Evolutionary conservation across 306 rosid genomes (phyloP), one percentile per base, ranked within the genome.

Genomic region (Corylus heterophylla): DNA sequence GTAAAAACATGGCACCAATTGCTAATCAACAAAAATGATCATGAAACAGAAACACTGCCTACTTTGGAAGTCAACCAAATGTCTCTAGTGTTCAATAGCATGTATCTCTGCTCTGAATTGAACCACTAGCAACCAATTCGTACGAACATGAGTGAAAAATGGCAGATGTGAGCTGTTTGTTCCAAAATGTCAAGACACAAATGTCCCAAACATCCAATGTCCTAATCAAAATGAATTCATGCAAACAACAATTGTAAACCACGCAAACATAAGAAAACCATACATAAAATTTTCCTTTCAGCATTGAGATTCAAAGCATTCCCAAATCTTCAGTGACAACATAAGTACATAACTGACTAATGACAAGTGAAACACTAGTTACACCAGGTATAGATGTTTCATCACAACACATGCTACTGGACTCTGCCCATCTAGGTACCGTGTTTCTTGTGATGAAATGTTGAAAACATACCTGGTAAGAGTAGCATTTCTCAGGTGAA

Each of bases 401-500:
- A 54, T 51, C 44, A 39, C 5, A 39, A 39, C 44, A 39, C 44
- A 39, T 3, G 44, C 44, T 39, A 39, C 3, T 2, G 39, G 39
- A 35, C 39, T 35, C 4, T 35, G 39, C 39, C 39, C 39, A 35
- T 35, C 39, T 35, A 35, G 39, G 39, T 35, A 35, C 5, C 4
- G 6, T 39, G 44, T 39, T 39, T 76, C 76, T 39, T 51, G 77
- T 27, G 52, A 77, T 64, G 62, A 74, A 71, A 74, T 7, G 22
- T 49, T 48, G 42, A 72, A 12, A 72, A 51, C 37, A 49, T 51
- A 48, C 73, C 51, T 61, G 16, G 54, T 22, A 10, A 77, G 18
- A 61, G 68, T 73, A 42, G 74, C 75, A 42, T 54, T 17, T n/a
- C 44, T 44, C 73, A 42, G 47, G 25, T n/a, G 52, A 76, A 42